These are phyloP conservation scores for Chalciporus sphaerocephalus DNA, from an alignment of 768 basidiomycete genomes.

Conservation along the genomic window DNA sequence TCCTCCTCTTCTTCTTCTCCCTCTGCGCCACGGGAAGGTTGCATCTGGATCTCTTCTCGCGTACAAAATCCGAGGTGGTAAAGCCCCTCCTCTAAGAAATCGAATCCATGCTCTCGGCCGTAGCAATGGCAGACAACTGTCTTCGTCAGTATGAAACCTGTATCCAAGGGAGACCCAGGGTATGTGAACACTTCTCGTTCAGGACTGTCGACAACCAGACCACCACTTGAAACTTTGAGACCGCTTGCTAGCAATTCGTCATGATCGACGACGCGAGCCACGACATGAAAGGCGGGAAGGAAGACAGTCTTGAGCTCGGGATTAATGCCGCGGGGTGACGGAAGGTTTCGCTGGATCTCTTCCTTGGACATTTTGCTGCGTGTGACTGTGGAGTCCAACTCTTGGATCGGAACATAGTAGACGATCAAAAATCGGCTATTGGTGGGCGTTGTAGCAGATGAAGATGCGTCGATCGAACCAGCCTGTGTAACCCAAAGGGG, in stretches of 20 bases:
- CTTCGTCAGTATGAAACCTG: slow-evolving; percentile 34
- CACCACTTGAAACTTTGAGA: slow-evolving; percentile 67
- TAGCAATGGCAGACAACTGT: slow-evolving; percentile 57
- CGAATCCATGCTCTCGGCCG: slow-evolving; percentile 62
- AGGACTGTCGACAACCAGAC: slow-evolving; percentile 62
- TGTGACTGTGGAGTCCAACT: neutral
- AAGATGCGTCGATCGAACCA: slow-evolving; percentile 37
- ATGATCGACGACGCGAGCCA: slow-evolving; percentile 69
- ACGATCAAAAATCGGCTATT: slow-evolving; percentile 71
- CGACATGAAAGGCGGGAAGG: slow-evolving; percentile 65
- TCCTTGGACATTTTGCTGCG: slow-evolving; percentile 28
- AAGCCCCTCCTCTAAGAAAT: slow-evolving; percentile 76
- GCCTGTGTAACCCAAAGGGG: slow-evolving; percentile 79
- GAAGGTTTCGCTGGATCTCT: slow-evolving; percentile 27
- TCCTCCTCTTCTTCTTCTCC: slow-evolving; percentile 41
- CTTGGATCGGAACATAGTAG: slow-evolving; percentile 61
- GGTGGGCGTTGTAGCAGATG: slow-evolving; percentile 40
- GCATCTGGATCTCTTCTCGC: slow-evolving; percentile 17
- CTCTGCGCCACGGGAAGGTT: slow-evolving; percentile 34
- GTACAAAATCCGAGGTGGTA: slow-evolving; percentile 66
- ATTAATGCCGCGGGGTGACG: slow-evolving; percentile 24
- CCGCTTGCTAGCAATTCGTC: slow-evolving; percentile 69
- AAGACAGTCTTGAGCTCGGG: slow-evolving; percentile 45
- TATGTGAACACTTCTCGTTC: slow-evolving; percentile 46
- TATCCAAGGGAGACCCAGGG: slow-evolving; percentile 19